Base-by-base conservation (phyloP, 2,329 filamentous ascomycete genomes). In the Neoscytalidium dimidiatum region DNA sequence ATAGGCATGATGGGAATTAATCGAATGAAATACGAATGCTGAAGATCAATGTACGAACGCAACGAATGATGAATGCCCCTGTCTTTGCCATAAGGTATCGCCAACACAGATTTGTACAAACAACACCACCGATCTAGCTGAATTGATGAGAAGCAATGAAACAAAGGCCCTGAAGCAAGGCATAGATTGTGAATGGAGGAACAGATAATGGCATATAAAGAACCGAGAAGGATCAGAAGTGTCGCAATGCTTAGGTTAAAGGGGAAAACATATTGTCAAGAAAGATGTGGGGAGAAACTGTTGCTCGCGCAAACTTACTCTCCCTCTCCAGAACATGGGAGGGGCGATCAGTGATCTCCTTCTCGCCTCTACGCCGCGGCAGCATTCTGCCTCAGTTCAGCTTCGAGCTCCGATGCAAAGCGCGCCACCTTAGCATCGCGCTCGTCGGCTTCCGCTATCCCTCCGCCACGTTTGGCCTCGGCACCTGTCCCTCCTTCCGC, bases 351-450 rank as follows among this genome's bases (percentile, higher is more conserved):
- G 19, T 19, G 4, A 7, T 14, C 7, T 3, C 13, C 3, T n/a
- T 14, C 14, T 52, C 29, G 21, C 49, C 26, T 33, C 19, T 62
- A 44, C n/a, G 43, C 58, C 28, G 31, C 38, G 21, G 62, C 49
- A 14, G 41, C 62, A 26, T 64, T 64, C 17, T 63, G 44, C n/a
- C 46, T 23, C 49, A 57, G 48, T 38, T 63, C 61, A 17, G 48
- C 61, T n/a, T 64, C 61, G 48, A 64, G 49, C 11, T 64, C 61
- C 17, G 48, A 41, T 8, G 49, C 52, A 6, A 64, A 52, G 31
- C 51, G 49, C 38, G 62, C 62, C 14, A 64, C 51, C 49, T 64
- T 64, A 51, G 62, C 41, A 26, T 64, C 49, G 38, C 62, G 49
- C 41, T 57, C 51, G 5, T 64, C 51, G 17, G 28, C 41, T 6